Conservation (phyloP, 2,329 filamentous ascomycete species). For the Pseudogymnoascus sp. region DNA sequence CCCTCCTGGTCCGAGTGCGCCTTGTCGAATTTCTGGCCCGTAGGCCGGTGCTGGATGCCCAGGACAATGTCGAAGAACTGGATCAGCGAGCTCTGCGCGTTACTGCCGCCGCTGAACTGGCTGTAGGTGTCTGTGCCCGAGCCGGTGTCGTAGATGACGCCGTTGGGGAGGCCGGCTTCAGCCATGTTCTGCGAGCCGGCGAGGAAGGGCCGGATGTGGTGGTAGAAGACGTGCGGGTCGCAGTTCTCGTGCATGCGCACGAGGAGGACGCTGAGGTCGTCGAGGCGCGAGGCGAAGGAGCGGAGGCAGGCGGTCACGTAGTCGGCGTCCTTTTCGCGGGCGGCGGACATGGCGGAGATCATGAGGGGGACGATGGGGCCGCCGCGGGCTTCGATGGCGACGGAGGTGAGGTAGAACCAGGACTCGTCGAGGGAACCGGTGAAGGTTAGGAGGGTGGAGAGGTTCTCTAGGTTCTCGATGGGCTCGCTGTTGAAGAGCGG, state of each 20-base stretch:
- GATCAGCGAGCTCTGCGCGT: constrained; percentile 92
- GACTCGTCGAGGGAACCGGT: constrained; percentile 94
- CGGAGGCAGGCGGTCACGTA: constrained; percentile 70
- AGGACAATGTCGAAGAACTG: constrained; percentile 95
- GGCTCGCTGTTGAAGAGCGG: constrained; percentile 77
- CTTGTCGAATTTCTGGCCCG: constrained; percentile 56
- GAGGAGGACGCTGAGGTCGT: constrained; percentile 71
- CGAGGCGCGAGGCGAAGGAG: constrained; percentile 75
- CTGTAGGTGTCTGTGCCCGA: constrained; percentile 58
- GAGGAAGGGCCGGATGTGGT: constrained; percentile 90
- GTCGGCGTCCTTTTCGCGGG: constrained; percentile 57
- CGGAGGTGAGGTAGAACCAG: constrained; percentile 95
- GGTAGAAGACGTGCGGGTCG: constrained; percentile 89
- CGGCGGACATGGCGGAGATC: constrained; percentile 78
- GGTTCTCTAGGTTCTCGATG: constrained; percentile 76
- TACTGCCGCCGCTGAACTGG: constrained; percentile 88
- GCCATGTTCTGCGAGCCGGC: constrained; percentile 97
- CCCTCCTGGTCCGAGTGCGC: constrained; percentile 39
- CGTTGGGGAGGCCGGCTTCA: constrained; percentile 80
- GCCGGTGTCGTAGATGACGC: constrained; percentile 80
- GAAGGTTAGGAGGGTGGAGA: constrained; percentile 81
- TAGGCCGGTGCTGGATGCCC: constrained; percentile 82
- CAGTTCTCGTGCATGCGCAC: constrained; percentile 92
- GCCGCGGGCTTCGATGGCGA: constrained; percentile 89
- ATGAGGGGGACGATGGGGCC: constrained; percentile 82